Base-by-base conservation (phyloP, 495 filamentous ascomycete genomes). In the Neurospora tetrasperma region DNA sequence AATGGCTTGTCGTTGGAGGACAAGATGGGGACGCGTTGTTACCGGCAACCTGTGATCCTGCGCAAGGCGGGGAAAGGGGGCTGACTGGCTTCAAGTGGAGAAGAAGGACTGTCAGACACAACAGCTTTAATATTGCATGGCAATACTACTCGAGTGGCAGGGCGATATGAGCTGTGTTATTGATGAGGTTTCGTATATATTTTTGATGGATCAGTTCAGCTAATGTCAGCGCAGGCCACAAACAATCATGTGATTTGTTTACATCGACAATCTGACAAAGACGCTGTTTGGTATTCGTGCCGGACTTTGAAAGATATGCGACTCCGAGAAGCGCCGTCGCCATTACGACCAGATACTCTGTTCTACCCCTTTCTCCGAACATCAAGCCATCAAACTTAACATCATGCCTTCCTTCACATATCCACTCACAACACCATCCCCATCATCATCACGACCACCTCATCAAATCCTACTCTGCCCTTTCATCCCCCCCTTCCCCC, bases 381-480 rank as follows among this genome's bases (percentile, higher is more conserved):
- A 27, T 3, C 20, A 7, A 59, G 6, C 23, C 6, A 27, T 11
- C 48, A 54, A 4, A 12, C 14, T 38, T 23, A 18, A 16, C 7
- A 8, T 12, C 54, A 1, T 62, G 23, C 16, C 12, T 35, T 35
- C 54, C 6, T 10, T 66, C 27, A 0, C 54, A 66, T 1, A 2
- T 10, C 12, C 48, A 54, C 5, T 54, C 46, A 54, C 46, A 27
- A 27, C 20, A 27, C 48, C 48, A 59, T 14, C 46, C 2, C 20
- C 10, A 54, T 5, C 46, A 23, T 23, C 23, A 23, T 23, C 23
- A 23, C 23, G 23, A 23, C 23, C 23, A 23, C 0, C 20, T 10
- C 4, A 46, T n/a, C 38, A 75, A 35, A 75, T 73, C 14, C 69
- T 20, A 68, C 73, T 75, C 40, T 16, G 27, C 44, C 20, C 16